phyloP scores from a whole-genome alignment of 139 green algal genomes.

The Chlamydomonas sp. region DNA sequence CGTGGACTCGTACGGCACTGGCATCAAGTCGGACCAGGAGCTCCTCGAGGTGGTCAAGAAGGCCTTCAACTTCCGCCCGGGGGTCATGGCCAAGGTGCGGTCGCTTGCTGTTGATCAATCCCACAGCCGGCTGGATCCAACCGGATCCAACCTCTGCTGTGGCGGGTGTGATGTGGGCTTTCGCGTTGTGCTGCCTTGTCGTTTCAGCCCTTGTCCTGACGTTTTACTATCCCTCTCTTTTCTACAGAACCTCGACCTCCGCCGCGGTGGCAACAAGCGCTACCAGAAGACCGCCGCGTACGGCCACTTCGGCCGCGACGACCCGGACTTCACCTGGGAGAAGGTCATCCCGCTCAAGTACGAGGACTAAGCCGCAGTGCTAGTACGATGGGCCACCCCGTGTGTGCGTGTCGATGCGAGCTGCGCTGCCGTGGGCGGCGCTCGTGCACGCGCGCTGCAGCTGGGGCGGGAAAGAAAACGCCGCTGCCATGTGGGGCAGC shows the following conservation, averaged over 20 bases:
- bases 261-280: slow-evolving; percentile 71
- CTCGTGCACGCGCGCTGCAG: no score
- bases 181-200: background rate
- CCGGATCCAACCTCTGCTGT: no score
- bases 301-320: slow-evolving; percentile 91
- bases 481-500: no score
- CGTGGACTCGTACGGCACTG: slow-evolving; percentile 97
- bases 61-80: slow-evolving; percentile 84
- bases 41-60: slow-evolving; percentile 85
- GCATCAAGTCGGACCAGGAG: slow-evolving; percentile 75
- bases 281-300: slow-evolving; percentile 96
- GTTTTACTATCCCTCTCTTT: no score
- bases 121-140: no score
- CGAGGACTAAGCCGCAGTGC: background rate
- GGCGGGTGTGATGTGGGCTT: background rate
- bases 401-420: no score
- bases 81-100: slow-evolving; percentile 19
- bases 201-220: no score
- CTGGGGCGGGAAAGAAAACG: no score
- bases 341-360: slow-evolving; percentile 15
- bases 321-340: slow-evolving; percentile 94
- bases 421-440: no score
- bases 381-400: no score
- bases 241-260: slow-evolving; percentile 90
- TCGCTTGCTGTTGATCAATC: no score